A percentile compares a stretch with the other conserved stretches of the same genome.
phyloP scores from a whole-genome alignment of 305 asterid genomes.

The Striga hermonthica region DNA sequence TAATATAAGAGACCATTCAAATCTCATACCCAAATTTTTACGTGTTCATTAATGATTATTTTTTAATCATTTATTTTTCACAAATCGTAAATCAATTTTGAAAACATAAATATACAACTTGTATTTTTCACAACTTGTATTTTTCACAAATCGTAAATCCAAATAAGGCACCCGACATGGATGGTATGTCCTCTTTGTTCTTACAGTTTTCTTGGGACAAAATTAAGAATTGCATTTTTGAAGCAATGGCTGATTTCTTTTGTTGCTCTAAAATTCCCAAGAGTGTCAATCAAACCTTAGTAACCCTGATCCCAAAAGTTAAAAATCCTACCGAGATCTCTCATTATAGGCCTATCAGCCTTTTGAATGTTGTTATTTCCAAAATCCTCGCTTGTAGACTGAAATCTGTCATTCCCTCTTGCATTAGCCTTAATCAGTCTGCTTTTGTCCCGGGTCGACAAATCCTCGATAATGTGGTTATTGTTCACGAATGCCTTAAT shows the following conservation, averaged over 20 bases:
- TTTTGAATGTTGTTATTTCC: neutral
- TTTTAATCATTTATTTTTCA: too few species aligned
- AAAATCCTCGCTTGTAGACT: neutral
- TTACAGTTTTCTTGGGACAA: neutral
- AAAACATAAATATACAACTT: too few species aligned
- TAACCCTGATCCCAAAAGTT: neutral
- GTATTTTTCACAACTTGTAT: too few species aligned
- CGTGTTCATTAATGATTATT: too few species aligned
- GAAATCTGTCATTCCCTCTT: neutral
- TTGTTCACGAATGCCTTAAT: neutral
- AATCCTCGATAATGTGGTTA: too few species aligned
- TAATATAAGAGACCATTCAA: too few species aligned
- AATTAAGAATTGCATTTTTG: neutral
- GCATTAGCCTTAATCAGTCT: neutral
- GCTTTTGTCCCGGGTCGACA: neutral
- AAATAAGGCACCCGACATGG: neutral
- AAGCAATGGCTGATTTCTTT: neutral
- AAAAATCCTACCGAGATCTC: neutral
- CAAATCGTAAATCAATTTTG: too few species aligned
- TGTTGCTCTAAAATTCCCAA: neutral
- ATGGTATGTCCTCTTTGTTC: neutral
- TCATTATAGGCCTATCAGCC: neutral
- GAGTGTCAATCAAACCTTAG: neutral
- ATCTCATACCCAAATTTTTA: too few species aligned
- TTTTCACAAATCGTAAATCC: too few species aligned